Base-by-base conservation (phyloP, 2,329 filamentous ascomycete species). In the Curvularia spicifera region DNA sequence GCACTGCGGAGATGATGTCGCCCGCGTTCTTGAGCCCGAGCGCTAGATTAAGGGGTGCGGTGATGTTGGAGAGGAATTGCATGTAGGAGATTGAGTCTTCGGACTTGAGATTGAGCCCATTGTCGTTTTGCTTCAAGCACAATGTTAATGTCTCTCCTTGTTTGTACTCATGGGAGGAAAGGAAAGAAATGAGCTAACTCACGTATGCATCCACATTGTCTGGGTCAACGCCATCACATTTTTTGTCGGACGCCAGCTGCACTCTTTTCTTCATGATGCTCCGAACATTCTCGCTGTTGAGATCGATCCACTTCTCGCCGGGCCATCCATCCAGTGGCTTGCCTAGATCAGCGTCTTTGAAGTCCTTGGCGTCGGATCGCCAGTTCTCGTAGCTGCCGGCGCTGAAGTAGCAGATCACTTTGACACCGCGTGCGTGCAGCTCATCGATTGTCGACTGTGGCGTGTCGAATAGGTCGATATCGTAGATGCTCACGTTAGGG, bases 331-430 rank as follows among this genome's bases (percentile, higher is more conserved):
- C 80, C 5, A 91, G 76, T 5, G 76, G 74, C 3, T 81, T 80
- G 20, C 89, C 89, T 42, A 87, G 71, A 63, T 91, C 89, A 0
- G 75, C 71, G 1, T 78, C 61, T 7, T 77, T 69, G 69, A 91
- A 91, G 5, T 83, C 66, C 29, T 69, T 70, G 18, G 81, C 80
- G 70, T 91, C 89, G 0, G 81, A 75, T 3, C 89, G 82, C 78
- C 83, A 85, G 51, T 85, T 71, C 74, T 92, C 89, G 66, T 84
- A 90, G 7, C 85, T 88, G 1, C 89, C 89, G 0, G 87, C 88
- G 51, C 86, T 89, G 78, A 91, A 91, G 76, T 92, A 92, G 79
- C 89, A 92, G 57, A 91, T 87, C 53, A 91, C 84, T 60, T 84
- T 86, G 69, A 84, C 84, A 8, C 82, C 83, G 28, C 80, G 68